Evolutionary conservation across 2,329 filamentous ascomycete genomes (phyloP).

Genomic region (Neurospora sp.): DNA sequence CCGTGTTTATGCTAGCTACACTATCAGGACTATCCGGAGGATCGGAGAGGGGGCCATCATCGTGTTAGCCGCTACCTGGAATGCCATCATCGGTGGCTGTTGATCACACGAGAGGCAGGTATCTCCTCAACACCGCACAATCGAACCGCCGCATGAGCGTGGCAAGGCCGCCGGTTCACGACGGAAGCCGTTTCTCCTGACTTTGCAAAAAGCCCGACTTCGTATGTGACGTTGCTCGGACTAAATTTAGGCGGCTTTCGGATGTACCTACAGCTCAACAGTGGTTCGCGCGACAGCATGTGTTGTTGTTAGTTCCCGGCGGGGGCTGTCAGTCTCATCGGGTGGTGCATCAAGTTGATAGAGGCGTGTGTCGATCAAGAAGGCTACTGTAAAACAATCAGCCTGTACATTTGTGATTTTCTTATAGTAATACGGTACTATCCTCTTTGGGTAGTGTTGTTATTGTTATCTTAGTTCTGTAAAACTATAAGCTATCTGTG

Average conservation of each 20-base stretch:
- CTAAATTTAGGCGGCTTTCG: constrained; percentile 15
- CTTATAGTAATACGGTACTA: background rate
- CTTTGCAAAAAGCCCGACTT: constrained; percentile 2
- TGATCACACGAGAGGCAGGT: background rate
- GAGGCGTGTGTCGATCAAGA: constrained; percentile 11
- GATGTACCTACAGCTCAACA: background rate
- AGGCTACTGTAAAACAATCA: background rate
- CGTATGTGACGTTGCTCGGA: constrained; percentile 14
- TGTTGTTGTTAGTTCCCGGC: background rate
- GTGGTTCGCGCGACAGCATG: background rate
- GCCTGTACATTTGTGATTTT: background rate
- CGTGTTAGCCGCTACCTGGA: background rate
- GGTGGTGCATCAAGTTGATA: background rate
- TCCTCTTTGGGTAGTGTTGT: background rate
- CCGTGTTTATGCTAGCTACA: background rate
- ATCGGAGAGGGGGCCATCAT: background rate
- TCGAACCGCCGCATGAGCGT: background rate
- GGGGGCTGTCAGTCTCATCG: background rate
- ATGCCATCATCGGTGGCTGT: background rate
- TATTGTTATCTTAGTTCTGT: background rate
- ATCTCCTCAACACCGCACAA: background rate
- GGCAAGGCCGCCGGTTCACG: background rate
- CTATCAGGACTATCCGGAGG: background rate
- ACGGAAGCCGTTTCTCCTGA: constrained; percentile 2
- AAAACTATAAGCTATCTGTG: background rate